phyloP scores from a whole-genome alignment of 371 early-diverging fungal genomes.

The Mortierella sp. region DNA sequence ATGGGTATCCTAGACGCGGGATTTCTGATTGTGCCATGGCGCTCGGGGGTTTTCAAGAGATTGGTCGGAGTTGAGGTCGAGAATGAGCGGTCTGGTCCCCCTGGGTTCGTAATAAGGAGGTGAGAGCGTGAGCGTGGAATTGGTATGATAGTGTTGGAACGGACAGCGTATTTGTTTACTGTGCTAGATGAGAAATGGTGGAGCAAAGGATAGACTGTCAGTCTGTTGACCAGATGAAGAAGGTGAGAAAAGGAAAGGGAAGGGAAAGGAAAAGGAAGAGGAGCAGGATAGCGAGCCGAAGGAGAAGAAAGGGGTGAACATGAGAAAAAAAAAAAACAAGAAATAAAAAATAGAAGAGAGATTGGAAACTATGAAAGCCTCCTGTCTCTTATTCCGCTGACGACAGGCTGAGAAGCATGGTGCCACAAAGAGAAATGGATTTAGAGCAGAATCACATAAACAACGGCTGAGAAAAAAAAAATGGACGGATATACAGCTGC shows the following conservation, averaged over 20 bases:
- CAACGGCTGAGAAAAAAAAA: neutral
- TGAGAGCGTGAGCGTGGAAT: neutral
- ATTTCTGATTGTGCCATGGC: slow-evolving; percentile 21
- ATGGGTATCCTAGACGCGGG: slow-evolving; percentile 48
- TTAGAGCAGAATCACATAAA: neutral
- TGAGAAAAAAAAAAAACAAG: neutral
- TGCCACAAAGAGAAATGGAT: neutral
- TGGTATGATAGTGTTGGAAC: too few species aligned
- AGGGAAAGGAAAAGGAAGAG: neutral
- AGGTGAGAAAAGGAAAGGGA: neutral
- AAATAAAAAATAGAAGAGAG: neutral
- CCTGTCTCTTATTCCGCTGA: neutral
- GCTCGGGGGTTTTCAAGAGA: neutral
- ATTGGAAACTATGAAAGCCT: neutral
- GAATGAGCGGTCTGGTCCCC: neutral
- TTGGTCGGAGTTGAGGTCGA: neutral
- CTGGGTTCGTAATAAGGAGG: neutral
- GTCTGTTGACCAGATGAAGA: neutral
- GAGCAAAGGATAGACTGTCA: neutral
- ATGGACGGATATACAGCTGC: too few species aligned
- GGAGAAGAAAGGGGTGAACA: too few species aligned
- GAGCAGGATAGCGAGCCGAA: neutral
- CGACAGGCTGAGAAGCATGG: neutral
- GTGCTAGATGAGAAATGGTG: neutral
- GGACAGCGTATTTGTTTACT: too few species aligned